These are phyloP conservation scores for Liriodendron chinense DNA, from an alignment of 164 flowering plant genomes.

Conservation along the genomic window DNA sequence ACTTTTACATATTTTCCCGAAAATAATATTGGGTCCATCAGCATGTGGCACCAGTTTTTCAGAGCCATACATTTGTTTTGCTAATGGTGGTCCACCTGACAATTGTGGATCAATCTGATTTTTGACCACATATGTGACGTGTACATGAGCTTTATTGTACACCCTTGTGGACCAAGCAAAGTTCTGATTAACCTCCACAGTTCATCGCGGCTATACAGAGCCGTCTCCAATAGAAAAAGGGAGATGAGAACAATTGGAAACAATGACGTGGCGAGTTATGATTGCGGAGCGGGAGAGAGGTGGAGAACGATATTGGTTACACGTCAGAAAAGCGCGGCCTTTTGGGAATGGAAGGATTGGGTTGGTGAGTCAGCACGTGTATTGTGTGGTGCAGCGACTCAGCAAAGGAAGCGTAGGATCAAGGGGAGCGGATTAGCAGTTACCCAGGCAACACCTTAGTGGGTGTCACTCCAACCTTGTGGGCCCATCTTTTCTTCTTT, in stretches of 20 bases:
- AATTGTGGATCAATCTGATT: background rate
- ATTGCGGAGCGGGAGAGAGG: no score
- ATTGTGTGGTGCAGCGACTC: background rate
- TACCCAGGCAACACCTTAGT: no score
- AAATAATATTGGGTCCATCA: no score
- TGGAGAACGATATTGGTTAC: background rate
- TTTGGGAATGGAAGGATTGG: background rate
- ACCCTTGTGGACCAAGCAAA: background rate
- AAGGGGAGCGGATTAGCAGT: no score
- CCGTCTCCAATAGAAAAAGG: no score
- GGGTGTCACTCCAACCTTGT: no score
- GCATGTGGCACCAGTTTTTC: no score
- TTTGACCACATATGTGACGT: background rate
- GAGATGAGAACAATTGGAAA: background rate
- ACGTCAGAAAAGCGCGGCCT: conserved; percentile 2
- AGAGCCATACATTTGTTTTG: background rate
- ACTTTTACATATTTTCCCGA: no score
- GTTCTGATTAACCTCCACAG: background rate
- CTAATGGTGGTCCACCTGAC: background rate
- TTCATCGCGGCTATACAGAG: background rate
- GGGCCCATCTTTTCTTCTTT: no score
- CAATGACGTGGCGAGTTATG: background rate
- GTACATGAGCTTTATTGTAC: background rate
- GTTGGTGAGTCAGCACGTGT: background rate
- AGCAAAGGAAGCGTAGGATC: background rate